These are phyloP conservation scores for Sporobolomyces pararoseus DNA, from an alignment of 768 basidiomycete species.

Conservation along the genomic window DNA sequence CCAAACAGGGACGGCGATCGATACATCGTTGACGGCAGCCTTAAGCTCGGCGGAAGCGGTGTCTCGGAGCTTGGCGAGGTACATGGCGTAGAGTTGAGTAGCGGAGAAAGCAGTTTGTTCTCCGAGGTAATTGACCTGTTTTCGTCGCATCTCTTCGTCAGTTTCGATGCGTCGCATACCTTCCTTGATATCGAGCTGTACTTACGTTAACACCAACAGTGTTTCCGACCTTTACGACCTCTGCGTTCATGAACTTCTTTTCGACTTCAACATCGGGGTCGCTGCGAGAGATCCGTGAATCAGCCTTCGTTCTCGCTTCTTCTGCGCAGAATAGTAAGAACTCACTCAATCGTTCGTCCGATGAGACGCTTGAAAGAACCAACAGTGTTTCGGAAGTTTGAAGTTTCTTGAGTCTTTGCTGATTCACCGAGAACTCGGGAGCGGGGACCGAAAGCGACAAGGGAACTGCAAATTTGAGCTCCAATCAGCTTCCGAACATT, in stretches of 20 bases:
- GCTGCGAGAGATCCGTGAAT: constrained; percentile 30
- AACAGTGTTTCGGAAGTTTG: constrained; percentile 96
- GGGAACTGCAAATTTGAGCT: constrained; percentile 59
- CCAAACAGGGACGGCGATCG: constrained; percentile 95
- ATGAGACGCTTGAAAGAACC: constrained; percentile 87
- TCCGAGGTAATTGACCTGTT: constrained; percentile 80
- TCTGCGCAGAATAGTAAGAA: not conserved
- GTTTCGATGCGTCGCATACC: not conserved
- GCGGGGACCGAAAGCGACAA: constrained; percentile 88
- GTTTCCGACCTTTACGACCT: constrained; percentile 77
- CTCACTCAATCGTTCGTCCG: constrained; percentile 62
- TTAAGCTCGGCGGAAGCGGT: constrained; percentile 82
- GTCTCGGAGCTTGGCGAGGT: constrained; percentile 84
- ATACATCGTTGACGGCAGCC: constrained; percentile 77
- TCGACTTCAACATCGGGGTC: constrained; percentile 84
- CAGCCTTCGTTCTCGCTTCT: not conserved
- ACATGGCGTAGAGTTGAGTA: constrained; percentile 88
- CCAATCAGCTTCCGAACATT: not conserved
- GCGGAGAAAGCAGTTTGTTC: constrained; percentile 74
- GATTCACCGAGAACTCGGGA: constrained; percentile 88
- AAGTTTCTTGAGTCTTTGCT: constrained; percentile 95
- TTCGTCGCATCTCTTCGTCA: not conserved
- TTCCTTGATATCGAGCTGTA: not conserved
- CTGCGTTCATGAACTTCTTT: constrained; percentile 84
- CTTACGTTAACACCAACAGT: constrained; percentile 79